phyloP scores from a whole-genome alignment of 495 filamentous ascomycete species.

The Rhypophila decipiens region DNA sequence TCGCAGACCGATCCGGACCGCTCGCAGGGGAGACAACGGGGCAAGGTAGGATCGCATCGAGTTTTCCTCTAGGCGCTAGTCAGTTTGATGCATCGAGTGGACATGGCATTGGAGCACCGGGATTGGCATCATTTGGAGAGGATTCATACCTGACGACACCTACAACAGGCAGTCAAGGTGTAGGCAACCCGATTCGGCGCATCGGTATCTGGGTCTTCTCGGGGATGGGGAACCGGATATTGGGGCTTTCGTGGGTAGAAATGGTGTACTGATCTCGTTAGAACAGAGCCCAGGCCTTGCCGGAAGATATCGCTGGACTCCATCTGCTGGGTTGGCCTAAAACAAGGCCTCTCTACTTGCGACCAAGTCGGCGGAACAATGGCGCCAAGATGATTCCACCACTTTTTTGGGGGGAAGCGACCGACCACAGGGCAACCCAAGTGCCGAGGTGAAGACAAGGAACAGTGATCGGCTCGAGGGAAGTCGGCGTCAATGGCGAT shows the following conservation, averaged over 20 bases:
- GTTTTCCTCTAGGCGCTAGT: constrained; percentile 88
- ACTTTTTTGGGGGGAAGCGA: too few species aligned
- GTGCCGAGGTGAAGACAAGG: too few species aligned
- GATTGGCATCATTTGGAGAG: too few species aligned
- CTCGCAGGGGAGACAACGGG: constrained; percentile 88
- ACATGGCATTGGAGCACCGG: too few species aligned
- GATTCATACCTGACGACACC: constrained; percentile 70
- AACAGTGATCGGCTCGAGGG: too few species aligned
- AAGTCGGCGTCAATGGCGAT: too few species aligned
- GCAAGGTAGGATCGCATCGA: constrained; percentile 84
- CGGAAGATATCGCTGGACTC: constrained; percentile 45
- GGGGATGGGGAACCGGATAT: constrained; percentile 20
- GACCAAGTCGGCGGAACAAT: not conserved
- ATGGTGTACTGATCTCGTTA: constrained; percentile 28
- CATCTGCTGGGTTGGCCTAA: constrained; percentile 30
- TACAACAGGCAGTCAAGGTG: constrained; percentile 80
- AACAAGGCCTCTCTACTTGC: too few species aligned
- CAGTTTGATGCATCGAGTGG: too few species aligned
- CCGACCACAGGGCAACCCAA: too few species aligned
- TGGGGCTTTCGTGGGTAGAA: constrained; percentile 23
- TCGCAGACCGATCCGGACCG: constrained; percentile 83
- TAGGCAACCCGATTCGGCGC: constrained; percentile 60
- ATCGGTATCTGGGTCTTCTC: constrained; percentile 34
- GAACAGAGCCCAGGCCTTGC: constrained; percentile 40
- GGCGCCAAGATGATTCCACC: too few species aligned